Percentiles rank a stretch among this genome's conserved stretches.
Conservation (phyloP, 2,329 filamentous ascomycete genomes). For the Alternaria conjuncta region DNA sequence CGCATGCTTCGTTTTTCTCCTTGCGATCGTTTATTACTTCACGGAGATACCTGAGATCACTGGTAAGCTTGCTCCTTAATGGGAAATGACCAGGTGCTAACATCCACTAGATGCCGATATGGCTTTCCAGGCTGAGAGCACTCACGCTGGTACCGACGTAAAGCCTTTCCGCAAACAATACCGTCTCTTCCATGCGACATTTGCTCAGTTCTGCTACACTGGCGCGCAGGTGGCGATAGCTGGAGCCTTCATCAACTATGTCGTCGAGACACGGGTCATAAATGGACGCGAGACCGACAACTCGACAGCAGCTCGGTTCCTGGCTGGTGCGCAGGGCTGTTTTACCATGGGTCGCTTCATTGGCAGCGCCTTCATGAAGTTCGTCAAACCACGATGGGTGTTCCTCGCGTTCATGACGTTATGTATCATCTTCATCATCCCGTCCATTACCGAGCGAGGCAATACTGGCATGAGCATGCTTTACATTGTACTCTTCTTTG, state of each 20-base stretch:
- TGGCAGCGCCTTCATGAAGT: slow-evolving; percentile 71
- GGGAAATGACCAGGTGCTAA: not conserved
- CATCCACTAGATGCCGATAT: slow-evolving; percentile 56
- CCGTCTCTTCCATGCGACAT: slow-evolving; percentile 75
- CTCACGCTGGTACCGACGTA: slow-evolving; percentile 47
- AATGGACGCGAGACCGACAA: slow-evolving; percentile 44
- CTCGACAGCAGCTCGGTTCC: slow-evolving; percentile 68
- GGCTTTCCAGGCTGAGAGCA: slow-evolving; percentile 56
- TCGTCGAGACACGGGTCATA: slow-evolving; percentile 54
- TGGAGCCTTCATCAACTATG: slow-evolving; percentile 53
- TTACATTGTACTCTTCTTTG: slow-evolving; percentile 77
- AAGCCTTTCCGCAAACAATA: slow-evolving; percentile 67
- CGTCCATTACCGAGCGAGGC: slow-evolving; percentile 59
- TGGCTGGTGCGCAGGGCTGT: slow-evolving; percentile 75
- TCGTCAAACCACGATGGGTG: slow-evolving; percentile 70
- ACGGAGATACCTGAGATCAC: slow-evolving; percentile 63
- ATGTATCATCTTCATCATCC: slow-evolving; percentile 63
- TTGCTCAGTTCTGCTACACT: slow-evolving; percentile 81
- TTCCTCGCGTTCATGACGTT: slow-evolving; percentile 69
- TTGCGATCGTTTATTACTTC: slow-evolving; percentile 66
- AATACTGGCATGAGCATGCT: slow-evolving; percentile 67
- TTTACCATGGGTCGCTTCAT: slow-evolving; percentile 77
- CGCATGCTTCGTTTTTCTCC: slow-evolving; percentile 63
- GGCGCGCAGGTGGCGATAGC: slow-evolving; percentile 70
- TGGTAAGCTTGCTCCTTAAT: slow-evolving; percentile 11